Base-by-base conservation (phyloP, 2,329 filamentous ascomycete species). In the Paramyrothecium roridum region DNA sequence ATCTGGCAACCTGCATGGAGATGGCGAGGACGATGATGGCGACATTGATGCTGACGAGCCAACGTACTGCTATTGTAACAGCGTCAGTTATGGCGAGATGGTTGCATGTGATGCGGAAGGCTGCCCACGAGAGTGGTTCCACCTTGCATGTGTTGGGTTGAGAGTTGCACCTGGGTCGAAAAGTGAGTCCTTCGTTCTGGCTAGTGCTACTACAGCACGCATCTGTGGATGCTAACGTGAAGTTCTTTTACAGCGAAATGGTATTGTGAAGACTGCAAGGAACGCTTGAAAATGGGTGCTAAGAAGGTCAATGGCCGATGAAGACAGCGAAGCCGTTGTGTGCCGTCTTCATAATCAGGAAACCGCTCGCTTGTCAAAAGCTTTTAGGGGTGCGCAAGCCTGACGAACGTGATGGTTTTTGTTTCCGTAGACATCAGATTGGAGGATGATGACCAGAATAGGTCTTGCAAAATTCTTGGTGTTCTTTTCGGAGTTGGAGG, bases 61-160 rank as follows among this genome's bases (percentile, higher is more conserved):
- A 40, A 79, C 85, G 16, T 93, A 93, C 70, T 91, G 90, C 70
- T 90, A 90, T 72, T 92, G 90, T 70, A 88, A 91, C 63, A 83
- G 86, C 50, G 86, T 91, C 54, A 91, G 88, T 65, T 93, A 91
- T 66, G 89, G 90, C 20, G 89, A 91, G 73, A 93, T 93, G 90
- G 88, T 93, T 47, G 90, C 87, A 2, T 93, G 89, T 66, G 90
- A 93, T 68, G 85, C 85, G 8, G 82, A 87, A 56, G 82, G 84
- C 50, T 93, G 90, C 72, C 81, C 84, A 61, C 81, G 84, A 58
- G 89, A 93, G 71, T 93, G 90, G 90, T 93, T 93, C 76, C 90
- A 93, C 77, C 74, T 95, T 51, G 88, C 87, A 51, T 95, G 90
- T 70, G 90, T 91, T 30, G 90, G 90, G 23, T 73, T 95, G 64